Evolutionary conservation across 2,329 filamentous ascomycete species (phyloP).

Genomic region (Fusarium udum): DNA sequence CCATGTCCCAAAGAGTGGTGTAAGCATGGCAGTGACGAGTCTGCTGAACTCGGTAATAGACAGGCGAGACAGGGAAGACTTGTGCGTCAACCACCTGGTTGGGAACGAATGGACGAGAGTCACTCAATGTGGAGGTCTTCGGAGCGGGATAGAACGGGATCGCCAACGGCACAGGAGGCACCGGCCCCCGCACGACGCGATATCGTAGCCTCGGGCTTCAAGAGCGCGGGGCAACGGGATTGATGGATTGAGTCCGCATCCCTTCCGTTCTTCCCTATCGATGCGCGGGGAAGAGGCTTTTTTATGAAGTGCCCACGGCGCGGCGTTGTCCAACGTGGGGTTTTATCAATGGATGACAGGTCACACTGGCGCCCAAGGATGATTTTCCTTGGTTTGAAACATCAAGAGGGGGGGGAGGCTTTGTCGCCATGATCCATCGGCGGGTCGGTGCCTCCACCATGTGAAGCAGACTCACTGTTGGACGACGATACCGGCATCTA

Average conservation of each 20-base stretch:
- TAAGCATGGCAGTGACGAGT: conserved; percentile 30
- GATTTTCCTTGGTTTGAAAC: conserved; percentile 30
- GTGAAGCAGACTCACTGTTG: conserved; percentile 24
- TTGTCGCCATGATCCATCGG: conserved; percentile 19
- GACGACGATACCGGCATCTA: conserved; percentile 28
- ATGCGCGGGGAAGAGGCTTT: conserved; percentile 34
- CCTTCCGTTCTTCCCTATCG: conserved; percentile 19
- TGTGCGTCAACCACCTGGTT: conserved; percentile 40
- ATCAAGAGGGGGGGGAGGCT: conserved; percentile 27
- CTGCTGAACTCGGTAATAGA: conserved; percentile 32
- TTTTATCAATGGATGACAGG: conserved; percentile 43
- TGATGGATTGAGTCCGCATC: conserved; percentile 37
- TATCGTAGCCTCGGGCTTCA: conserved; percentile 36
- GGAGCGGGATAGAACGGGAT: conserved; percentile 45
- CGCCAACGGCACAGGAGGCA: conserved; percentile 32
- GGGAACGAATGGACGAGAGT: conserved; percentile 38
- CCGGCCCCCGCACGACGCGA: conserved; percentile 39
- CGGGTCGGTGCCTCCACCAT: conserved; percentile 28
- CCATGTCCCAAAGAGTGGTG: conserved; percentile 37
- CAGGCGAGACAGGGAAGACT: conserved; percentile 31
- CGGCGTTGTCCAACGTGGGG: conserved; percentile 44
- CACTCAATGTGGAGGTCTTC: conserved; percentile 28
- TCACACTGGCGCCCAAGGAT: conserved; percentile 21
- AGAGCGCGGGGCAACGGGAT: conserved; percentile 41
- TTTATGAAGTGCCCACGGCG: conserved; percentile 37